Conservation (phyloP, 306 rosid genomes). For the Biancaea sappan region DNA sequence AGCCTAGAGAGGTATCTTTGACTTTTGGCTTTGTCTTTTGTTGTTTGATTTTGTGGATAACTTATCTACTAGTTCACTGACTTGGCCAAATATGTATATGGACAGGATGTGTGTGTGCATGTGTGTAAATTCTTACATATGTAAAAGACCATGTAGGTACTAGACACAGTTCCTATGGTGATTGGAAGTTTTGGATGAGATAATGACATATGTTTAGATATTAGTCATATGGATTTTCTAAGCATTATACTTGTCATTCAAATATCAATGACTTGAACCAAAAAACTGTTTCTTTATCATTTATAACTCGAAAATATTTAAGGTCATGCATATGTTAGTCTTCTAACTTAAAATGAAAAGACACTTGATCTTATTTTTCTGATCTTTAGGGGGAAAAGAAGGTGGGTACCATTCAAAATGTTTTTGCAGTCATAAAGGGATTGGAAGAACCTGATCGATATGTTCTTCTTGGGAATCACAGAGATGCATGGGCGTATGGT, state of each 20-base stretch:
- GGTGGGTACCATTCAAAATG: conserved; percentile 67
- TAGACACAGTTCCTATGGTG: background rate
- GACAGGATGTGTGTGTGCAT: background rate
- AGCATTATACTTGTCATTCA: background rate
- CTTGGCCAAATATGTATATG: conserved; percentile 19
- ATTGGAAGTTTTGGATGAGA: background rate
- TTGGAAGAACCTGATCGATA: conserved; percentile 83
- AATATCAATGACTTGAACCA: background rate
- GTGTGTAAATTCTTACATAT: background rate
- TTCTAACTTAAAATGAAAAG: background rate
- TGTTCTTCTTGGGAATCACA: conserved; percentile 93
- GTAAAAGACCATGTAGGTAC: background rate
- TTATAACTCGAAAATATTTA: background rate
- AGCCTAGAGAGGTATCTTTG: conserved; percentile 10
- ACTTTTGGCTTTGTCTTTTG: conserved; percentile 28
- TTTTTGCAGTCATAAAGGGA: conserved; percentile 82
- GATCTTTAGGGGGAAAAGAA: conserved; percentile 77
- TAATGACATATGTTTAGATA: background rate
- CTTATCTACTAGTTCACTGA: background rate
- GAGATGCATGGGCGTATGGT: conserved; percentile 98
- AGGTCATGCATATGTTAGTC: background rate
- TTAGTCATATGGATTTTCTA: background rate
- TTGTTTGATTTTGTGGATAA: background rate
- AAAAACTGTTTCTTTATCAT: background rate
- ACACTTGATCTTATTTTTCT: background rate